Conservation (phyloP, 2,329 filamentous ascomycete species). For the Penicillium sumatraense region DNA sequence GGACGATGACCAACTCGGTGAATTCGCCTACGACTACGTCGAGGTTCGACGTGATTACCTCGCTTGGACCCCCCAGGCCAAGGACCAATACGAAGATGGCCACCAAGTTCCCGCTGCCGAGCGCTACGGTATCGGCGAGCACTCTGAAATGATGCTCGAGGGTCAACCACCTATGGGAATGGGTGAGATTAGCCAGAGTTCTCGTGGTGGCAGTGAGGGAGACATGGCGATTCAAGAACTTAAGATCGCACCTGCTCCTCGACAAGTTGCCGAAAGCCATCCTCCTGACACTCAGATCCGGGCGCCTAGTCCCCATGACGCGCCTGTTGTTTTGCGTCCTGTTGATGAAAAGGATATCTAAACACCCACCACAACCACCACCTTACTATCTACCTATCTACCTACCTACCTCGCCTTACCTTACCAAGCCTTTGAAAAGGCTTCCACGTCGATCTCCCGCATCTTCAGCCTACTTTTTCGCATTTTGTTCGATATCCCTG, state of each 20-base stretch:
- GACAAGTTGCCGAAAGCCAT: constrained; percentile 35
- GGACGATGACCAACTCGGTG: constrained; percentile 57
- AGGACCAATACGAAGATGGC: constrained; percentile 51
- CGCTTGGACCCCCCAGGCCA: constrained; percentile 54
- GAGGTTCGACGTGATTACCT: constrained; percentile 57
- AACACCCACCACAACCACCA: too few species aligned
- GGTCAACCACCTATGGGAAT: constrained; percentile 29
- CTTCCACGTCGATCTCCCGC: constrained; percentile 9
- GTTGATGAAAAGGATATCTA: constrained; percentile 30
- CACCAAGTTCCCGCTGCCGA: constrained; percentile 61
- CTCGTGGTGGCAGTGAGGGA: constrained; percentile 35
- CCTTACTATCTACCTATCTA: too few species aligned
- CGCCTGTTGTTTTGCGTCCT: constrained; percentile 17
- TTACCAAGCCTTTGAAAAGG: too few species aligned
- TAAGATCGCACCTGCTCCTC: constrained; percentile 34
- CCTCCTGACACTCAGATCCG: constrained; percentile 16
- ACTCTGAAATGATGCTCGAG: constrained; percentile 61
- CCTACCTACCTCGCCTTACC: too few species aligned
- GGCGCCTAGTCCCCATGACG: constrained; percentile 11
- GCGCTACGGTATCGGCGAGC: constrained; percentile 63
- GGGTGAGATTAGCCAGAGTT: constrained; percentile 34
- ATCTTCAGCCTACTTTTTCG: constrained; percentile 6
- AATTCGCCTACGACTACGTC: constrained; percentile 58
- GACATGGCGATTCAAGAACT: constrained; percentile 37
- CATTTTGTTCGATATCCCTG: constrained; percentile 33